Evolutionary conservation across 495 filamentous ascomycete genomes (phyloP), one percentile per base, ranked within the genome.

Genomic region (Pseudevernia furfuracea): DNA sequence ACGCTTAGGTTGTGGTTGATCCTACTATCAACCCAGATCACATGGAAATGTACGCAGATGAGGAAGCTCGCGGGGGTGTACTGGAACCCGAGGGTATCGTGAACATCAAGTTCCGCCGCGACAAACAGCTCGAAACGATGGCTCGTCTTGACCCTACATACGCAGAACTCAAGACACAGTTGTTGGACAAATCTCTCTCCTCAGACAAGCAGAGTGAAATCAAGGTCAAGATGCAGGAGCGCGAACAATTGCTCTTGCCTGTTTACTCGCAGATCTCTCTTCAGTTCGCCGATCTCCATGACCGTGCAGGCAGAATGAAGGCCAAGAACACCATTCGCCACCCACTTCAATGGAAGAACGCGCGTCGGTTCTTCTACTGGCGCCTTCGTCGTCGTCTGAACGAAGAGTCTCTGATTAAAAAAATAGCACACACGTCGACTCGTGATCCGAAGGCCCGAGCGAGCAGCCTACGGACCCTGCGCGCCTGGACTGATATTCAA

Each of bases 31-130:
- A 97, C 81, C 84, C 89, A 19, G 85, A 90, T 65, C 87, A 86
- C 72, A 98, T 98, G 94, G 94, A 98, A 78, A 98, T 98, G 94
- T 98, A 98, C 74, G 94, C 94, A 60, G 94, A 98, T 72, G 91
- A 92, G 66, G 94, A 98, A 53, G 77, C 94, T 60, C 95, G 94
- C 68, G 94, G 91, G 73, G 94, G 94, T 87, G 92, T 98, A 61
- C 84, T 98, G 67, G 94, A 98, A 76, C 94, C 94, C 23, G 94
- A 98, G 78, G 94, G 94, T 79, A 97, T 97, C 72, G 87, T 98
- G 61, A 89, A 89, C 74, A 96, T 98, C 86, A 98, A 97, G 79
- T 98, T 92, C 82, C 88, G 89, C 75, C 92, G 89, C 69, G 95
- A 98, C 74, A 94, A 91, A 79, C 95, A 97, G 78, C 87, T 98